Evolutionary conservation across 2,329 filamentous ascomycete genomes (phyloP), one percentile per base, ranked within the genome.

Genomic region (Dactylellina parvicollis): DNA sequence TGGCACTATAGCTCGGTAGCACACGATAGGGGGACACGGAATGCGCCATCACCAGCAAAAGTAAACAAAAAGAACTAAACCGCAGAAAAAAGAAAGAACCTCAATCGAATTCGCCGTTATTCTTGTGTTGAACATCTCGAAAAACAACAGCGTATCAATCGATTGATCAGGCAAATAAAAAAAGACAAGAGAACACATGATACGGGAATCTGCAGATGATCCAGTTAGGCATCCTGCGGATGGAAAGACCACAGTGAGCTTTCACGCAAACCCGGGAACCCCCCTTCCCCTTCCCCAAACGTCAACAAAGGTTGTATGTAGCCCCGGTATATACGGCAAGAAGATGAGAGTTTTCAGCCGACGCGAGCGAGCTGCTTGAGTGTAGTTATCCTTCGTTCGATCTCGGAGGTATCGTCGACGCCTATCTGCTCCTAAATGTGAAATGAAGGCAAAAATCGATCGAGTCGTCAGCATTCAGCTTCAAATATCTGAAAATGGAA

Each of bases 341-440:
- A n/a, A 57, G 28, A 49, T 62, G 16, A 30, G 30, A 3, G 46
- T 8, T 22, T 47, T 72, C 38, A 72, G 3, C 28, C 26, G 10
- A 65, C 12, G 4, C 46, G 44, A 16, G 36, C 32, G 3, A 36
- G 18, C 18, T 54, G 60, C 52, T 59, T 64, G 4, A 60, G 24
- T 14, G 34, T 14, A 54, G 16, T 24, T 50, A 72, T 72, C n/a
- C 52, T 72, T 50, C 40, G 42, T 49, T 72, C 67, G 8, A 65
- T n/a, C 38, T 72, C 59, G 24, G 46, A 28, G 9, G 59, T 49
- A 54, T 65, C 52, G 7, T 72, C 67, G 38, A 72, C 36, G 24
- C 32, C 30, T 24, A 72, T 72, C 14, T 26, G 59, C 47, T 72
- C 67, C 67, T 72, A 65, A 40, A 4, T 22, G 18, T n/a, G n/a